Conservation (phyloP, 805 yeast genomes). For the Candida michaelii region DNA sequence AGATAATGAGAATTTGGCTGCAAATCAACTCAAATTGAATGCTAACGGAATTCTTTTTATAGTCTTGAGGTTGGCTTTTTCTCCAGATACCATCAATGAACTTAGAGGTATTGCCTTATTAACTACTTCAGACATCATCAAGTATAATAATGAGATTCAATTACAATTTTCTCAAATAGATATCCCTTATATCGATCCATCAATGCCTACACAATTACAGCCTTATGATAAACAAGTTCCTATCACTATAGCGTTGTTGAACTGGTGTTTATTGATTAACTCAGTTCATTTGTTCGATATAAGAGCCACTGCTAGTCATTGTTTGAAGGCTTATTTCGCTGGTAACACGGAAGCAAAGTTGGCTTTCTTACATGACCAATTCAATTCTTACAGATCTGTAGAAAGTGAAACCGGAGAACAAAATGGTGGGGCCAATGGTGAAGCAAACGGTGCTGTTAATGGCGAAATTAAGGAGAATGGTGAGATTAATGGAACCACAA, state of each 20-base stretch:
- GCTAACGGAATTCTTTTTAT: slow-evolving; percentile 63
- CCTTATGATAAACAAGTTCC: slow-evolving; percentile 49
- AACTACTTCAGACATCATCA: slow-evolving; percentile 75
- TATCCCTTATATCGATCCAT: slow-evolving; percentile 88
- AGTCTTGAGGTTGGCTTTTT: slow-evolving; percentile 69
- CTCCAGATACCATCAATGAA: slow-evolving; percentile 58
- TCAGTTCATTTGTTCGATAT: slow-evolving; percentile 85
- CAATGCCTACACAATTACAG: slow-evolving; percentile 47
- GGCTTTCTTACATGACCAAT: slow-evolving; percentile 68
- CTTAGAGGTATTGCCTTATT: slow-evolving; percentile 69
- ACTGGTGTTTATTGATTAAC: slow-evolving; percentile 78
- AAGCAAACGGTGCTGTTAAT: background rate
- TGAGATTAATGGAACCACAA: background rate
- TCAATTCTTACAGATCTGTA: slow-evolving; percentile 35
- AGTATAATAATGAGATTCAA: slow-evolving; percentile 67
- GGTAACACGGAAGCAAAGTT: slow-evolving; percentile 61
- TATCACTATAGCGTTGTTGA: slow-evolving; percentile 68
- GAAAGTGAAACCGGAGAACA: slow-evolving; percentile 9
- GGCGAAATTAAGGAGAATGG: background rate
- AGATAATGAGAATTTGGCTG: slow-evolving; percentile 62
- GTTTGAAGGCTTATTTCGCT: slow-evolving; percentile 66
- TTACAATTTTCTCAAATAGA: slow-evolving; percentile 74
- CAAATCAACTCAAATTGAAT: slow-evolving; percentile 62
- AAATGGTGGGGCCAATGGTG: background rate
- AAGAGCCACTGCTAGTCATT: slow-evolving; percentile 66